Conservation (phyloP, 2,329 filamentous ascomycete genomes). For the Fusarium anthophilum region DNA sequence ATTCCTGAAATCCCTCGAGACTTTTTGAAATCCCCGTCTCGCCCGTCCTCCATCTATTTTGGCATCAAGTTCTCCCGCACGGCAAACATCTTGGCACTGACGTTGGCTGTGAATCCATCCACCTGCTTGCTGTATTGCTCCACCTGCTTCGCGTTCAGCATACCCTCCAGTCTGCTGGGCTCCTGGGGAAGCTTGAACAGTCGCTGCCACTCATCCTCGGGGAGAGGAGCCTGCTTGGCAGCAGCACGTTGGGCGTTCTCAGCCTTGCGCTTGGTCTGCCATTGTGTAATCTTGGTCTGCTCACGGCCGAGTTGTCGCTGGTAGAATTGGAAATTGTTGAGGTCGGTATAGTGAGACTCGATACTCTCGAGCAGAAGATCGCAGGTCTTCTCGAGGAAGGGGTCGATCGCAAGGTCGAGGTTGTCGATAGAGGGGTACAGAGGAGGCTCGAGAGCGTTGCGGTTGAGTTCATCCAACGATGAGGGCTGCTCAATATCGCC, state of each 20-base stretch:
- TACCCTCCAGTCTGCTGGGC: slow-evolving; percentile 89
- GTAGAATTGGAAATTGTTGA: slow-evolving; percentile 99
- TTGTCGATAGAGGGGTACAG: slow-evolving; percentile 89
- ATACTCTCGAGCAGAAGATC: slow-evolving; percentile 96
- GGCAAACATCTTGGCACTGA: slow-evolving; percentile 98
- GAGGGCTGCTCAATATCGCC: slow-evolving; percentile 78
- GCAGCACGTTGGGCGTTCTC: slow-evolving; percentile 88
- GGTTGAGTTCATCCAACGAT: slow-evolving; percentile 80
- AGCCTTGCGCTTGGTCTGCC: slow-evolving; percentile 96
- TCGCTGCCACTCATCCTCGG: slow-evolving; percentile 98
- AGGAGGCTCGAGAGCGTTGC: slow-evolving; percentile 69
- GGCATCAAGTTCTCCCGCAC: slow-evolving; percentile 77
- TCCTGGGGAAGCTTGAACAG: slow-evolving; percentile 98
- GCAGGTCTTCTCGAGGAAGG: slow-evolving; percentile 97
- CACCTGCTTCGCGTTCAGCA: slow-evolving; percentile 95
- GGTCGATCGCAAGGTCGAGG: slow-evolving; percentile 93
- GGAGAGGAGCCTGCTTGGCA: slow-evolving; percentile 87
- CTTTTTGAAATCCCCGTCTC: slow-evolving; percentile 34
- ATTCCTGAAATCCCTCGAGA: slow-evolving; percentile 42
- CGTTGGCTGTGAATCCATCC: slow-evolving; percentile 91
- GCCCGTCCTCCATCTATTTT: slow-evolving; percentile 50
- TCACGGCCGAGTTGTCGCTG: slow-evolving; percentile 92
- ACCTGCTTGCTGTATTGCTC: slow-evolving; percentile 98
- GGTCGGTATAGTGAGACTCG: slow-evolving; percentile 96
- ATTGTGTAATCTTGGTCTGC: slow-evolving; percentile 94